Percentiles rank a stretch among this genome's conserved stretches.
Evolutionary conservation across 345 rosid species (phyloP).

Genomic region (Punica granatum): DNA sequence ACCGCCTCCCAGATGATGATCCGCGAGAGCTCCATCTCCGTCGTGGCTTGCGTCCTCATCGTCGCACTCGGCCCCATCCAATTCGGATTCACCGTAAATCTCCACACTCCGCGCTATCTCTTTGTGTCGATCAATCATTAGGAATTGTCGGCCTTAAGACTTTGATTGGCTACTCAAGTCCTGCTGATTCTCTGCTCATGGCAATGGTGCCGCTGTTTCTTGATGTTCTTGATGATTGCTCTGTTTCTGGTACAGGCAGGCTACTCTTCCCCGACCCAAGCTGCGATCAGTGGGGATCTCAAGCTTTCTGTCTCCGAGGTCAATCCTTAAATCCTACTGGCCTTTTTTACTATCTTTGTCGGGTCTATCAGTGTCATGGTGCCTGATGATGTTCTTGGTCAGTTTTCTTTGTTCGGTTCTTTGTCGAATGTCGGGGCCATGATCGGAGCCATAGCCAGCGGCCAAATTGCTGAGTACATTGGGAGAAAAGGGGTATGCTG

Average conservation of each 20-base stretch:
- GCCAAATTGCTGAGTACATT: constrained; percentile 89
- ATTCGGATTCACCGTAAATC: constrained; percentile 87
- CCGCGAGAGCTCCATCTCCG: constrained; percentile 80
- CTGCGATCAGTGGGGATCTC: constrained; percentile 68
- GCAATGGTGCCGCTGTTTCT: neutral
- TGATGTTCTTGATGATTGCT: neutral
- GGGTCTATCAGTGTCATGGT: constrained; percentile 13
- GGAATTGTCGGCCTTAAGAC: neutral
- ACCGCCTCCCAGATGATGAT: constrained; percentile 66
- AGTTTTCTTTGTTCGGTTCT: constrained; percentile 88
- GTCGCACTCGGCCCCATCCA: constrained; percentile 98
- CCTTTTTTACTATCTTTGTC: constrained; percentile 1
- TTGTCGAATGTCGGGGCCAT: constrained; percentile 97
- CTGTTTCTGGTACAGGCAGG: constrained; percentile 47
- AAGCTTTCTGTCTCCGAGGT: constrained; percentile 72
- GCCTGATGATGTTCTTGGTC: constrained; percentile 13
- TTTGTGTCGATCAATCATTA: neutral
- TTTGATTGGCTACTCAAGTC: neutral
- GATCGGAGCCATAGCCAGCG: constrained; percentile 97
- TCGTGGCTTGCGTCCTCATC: constrained; percentile 85
- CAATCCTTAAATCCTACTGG: neutral
- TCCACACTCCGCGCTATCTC: no score
- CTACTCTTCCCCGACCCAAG: constrained; percentile 87
- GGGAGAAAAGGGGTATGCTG: constrained; percentile 90
- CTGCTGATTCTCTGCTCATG: neutral